Percentiles rank a stretch among this genome's conserved stretches.
Conservation (phyloP, 208 protist genomes). For the Angomonas ambiguus region DNA sequence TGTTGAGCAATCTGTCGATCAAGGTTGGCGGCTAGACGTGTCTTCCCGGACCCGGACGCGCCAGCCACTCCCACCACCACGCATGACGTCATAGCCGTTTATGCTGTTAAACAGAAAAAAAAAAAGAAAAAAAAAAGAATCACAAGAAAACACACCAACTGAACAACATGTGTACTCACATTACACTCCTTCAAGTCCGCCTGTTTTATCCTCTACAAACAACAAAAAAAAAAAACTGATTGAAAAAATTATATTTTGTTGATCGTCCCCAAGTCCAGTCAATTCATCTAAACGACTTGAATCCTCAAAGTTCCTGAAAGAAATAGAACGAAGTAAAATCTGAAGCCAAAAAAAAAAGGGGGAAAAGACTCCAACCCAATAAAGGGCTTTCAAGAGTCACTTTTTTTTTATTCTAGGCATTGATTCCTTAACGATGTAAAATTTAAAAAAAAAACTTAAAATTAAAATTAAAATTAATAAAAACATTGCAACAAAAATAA, state of each 20-base stretch:
- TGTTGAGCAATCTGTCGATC: conserved; percentile 33
- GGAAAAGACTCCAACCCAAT: background rate
- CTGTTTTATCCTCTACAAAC: background rate
- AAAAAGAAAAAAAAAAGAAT: background rate
- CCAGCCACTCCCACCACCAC: conserved; percentile 81
- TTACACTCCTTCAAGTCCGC: background rate
- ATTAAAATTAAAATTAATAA: conserved; percentile 9
- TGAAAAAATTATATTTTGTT: background rate
- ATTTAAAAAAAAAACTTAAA: background rate
- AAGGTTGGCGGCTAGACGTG: conserved; percentile 55
- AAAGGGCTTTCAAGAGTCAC: background rate
- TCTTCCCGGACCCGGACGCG: conserved; percentile 86
- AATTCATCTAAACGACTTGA: too few species aligned
- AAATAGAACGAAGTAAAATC: conserved; percentile 3
- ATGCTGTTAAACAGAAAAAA: background rate
- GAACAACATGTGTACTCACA: background rate
- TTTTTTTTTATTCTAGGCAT: background rate
- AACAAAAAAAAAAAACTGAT: background rate
- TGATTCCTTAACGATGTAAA: background rate
- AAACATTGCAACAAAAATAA: background rate
- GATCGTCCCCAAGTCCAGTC: background rate
- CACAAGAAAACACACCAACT: background rate
- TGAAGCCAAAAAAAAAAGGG: conserved; percentile 3
- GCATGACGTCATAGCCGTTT: background rate
- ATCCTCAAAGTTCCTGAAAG: background rate